phyloP scores from a whole-genome alignment of 2,329 filamentous ascomycete genomes.

The Neonectria magnoliae region DNA sequence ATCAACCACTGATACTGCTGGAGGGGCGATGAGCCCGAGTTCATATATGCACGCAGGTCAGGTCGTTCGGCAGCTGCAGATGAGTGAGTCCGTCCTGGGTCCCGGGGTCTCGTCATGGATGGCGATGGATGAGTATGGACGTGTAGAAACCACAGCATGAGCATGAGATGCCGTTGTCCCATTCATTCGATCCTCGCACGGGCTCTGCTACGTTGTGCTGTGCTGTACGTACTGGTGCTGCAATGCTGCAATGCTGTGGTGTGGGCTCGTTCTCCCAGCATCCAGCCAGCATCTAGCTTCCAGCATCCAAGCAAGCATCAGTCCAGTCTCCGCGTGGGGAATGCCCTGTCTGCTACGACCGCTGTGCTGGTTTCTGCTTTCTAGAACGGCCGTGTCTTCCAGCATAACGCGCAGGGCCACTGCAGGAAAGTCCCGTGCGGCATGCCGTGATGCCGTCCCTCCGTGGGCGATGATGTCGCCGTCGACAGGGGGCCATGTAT shows the following conservation, averaged over 20 bases:
- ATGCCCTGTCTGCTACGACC: conserved; percentile 7
- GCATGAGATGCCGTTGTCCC: background rate
- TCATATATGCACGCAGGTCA: conserved; percentile 2
- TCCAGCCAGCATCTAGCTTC: background rate
- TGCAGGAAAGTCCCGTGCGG: conserved; percentile 14
- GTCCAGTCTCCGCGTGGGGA: conserved; percentile 17
- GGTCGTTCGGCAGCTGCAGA: background rate
- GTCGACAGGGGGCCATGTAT: conserved; percentile 3
- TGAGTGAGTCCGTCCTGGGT: background rate
- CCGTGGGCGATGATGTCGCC: conserved; percentile 13
- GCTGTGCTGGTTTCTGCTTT: conserved; percentile 3
- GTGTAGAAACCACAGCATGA: background rate
- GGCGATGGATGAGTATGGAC: background rate
- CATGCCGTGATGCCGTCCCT: conserved; percentile 29
- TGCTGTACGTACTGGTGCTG: background rate
- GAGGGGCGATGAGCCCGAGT: background rate
- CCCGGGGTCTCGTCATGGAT: conserved; percentile 7
- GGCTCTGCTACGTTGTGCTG: background rate
- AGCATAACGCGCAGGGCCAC: conserved; percentile 13
- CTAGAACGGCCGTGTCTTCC: conserved; percentile 8
- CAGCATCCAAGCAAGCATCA: background rate
- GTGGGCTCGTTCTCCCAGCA: too few relatives aligned
- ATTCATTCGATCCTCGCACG: background rate
- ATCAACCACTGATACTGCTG: background rate
- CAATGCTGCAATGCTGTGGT: too few relatives aligned